phyloP scores from a whole-genome alignment of 192 early-diverging fungal genomes.

The Coemansia sp. region DNA sequence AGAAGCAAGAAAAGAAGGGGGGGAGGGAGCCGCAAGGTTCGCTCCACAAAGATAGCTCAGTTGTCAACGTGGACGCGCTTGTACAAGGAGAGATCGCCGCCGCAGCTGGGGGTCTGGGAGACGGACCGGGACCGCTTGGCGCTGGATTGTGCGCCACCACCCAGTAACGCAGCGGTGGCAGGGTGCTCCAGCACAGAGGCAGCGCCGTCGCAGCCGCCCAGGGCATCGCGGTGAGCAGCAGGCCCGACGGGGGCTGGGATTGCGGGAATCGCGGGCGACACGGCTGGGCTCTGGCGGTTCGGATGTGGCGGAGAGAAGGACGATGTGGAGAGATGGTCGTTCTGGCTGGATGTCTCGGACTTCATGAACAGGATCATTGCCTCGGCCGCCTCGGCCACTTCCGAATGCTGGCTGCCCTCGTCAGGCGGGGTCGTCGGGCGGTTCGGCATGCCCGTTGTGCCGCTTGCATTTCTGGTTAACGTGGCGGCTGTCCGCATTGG shows the following conservation, averaged over 20 bases:
- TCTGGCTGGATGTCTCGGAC: slow-evolving; percentile 30
- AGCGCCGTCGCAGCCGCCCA: not conserved
- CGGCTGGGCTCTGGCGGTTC: slow-evolving; percentile 4
- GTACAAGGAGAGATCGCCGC: not conserved
- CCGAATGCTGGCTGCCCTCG: slow-evolving; percentile 1
- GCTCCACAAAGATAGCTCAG: not conserved
- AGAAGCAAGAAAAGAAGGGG: not conserved
- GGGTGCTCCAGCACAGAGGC: not conserved
- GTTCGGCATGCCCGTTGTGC: not conserved
- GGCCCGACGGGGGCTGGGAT: not conserved
- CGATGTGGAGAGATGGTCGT: slow-evolving; percentile 5
- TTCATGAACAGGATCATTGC: slow-evolving; percentile 48
- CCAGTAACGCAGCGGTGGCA: not conserved
- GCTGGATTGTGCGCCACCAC: not conserved
- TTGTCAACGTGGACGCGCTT: not conserved
- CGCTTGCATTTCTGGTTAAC: not conserved
- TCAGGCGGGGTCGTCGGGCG: not conserved
- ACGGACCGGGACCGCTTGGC: not conserved
- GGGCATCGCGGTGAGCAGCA: not conserved
- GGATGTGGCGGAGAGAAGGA: slow-evolving; percentile 2
- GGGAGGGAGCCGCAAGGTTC: not conserved
- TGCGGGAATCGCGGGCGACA: not conserved
- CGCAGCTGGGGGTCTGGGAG: not conserved
- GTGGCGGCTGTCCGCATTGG: not conserved
- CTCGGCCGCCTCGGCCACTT: slow-evolving; percentile 40